Evolutionary conservation across 306 rosid species (phyloP).

Genomic region (Prunus mume): DNA sequence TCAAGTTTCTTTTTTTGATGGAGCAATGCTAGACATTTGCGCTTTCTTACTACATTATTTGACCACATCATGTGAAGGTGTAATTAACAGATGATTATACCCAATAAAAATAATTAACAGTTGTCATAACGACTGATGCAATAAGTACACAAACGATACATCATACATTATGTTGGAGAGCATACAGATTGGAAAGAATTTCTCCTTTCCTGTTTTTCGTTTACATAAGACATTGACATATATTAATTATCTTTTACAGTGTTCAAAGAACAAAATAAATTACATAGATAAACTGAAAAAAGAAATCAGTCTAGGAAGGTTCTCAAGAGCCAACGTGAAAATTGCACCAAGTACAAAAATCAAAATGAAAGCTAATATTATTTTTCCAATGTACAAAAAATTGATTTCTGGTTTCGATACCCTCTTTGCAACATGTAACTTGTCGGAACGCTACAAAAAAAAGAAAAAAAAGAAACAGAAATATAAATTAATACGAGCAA

Average conservation of each 20-base stretch:
- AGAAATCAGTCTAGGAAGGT: slow-evolving; percentile 54
- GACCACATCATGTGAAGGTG: too few species aligned
- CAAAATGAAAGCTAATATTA: slow-evolving; percentile 51
- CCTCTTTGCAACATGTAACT: slow-evolving; percentile 19
- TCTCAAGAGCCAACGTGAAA: slow-evolving; percentile 64
- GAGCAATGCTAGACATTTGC: too few species aligned
- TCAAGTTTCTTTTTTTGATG: too few species aligned
- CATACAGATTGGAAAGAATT: neutral
- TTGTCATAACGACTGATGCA: too few species aligned
- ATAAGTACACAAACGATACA: neutral
- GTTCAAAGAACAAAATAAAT: neutral
- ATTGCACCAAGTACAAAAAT: slow-evolving; percentile 61
- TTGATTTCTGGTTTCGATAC: slow-evolving; percentile 35
- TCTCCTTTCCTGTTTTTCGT: neutral
- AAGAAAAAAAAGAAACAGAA: slow-evolving; percentile 18
- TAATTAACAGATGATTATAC: too few species aligned
- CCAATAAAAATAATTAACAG: too few species aligned
- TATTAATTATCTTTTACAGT: neutral
- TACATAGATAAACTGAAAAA: slow-evolving; percentile 32
- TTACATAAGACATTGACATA: neutral
- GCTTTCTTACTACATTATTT: too few species aligned
- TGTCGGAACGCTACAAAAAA: slow-evolving; percentile 37
- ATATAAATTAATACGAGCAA: slow-evolving; percentile 10
- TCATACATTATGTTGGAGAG: neutral
- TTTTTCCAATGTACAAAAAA: slow-evolving; percentile 47